Percentiles rank a stretch among this genome's conserved stretches.
These are phyloP conservation scores for Penicillium herquei DNA, from an alignment of 495 filamentous ascomycete species.

Conservation along the genomic window DNA sequence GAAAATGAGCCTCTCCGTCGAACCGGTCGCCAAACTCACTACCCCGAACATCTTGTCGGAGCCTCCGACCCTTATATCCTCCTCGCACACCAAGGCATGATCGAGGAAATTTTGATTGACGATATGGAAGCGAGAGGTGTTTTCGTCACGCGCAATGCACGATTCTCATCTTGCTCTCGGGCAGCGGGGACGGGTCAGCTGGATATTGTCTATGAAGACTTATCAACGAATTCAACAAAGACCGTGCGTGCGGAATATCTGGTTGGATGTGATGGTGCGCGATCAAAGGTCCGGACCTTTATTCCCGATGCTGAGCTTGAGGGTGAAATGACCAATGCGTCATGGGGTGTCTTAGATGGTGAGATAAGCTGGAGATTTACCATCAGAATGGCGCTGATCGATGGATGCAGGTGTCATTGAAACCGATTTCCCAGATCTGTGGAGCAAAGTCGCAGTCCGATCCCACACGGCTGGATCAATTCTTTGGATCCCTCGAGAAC, in stretches of 20 bases:
- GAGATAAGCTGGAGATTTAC: neutral
- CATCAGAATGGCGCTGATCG: too few species aligned
- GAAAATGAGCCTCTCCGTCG: conserved; percentile 51
- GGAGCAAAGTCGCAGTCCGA: conserved; percentile 67
- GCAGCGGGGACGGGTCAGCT: conserved; percentile 22
- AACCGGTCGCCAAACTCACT: conserved; percentile 68
- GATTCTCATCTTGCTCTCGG: conserved; percentile 52
- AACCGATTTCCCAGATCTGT: conserved; percentile 76
- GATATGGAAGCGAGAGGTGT: conserved; percentile 60
- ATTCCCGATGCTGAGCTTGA: conserved; percentile 58
- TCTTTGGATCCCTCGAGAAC: conserved; percentile 73
- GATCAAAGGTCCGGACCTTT: conserved; percentile 28
- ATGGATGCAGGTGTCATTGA: conserved; percentile 55
- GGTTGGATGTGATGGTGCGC: conserved; percentile 34
- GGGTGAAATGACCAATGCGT: conserved; percentile 58
- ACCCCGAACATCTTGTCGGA: conserved; percentile 67
- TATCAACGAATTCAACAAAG: conserved; percentile 8
- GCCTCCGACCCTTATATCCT: conserved; percentile 69
- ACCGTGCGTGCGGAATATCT: conserved; percentile 26
- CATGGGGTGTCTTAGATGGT: conserved; percentile 81
- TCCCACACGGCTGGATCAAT: conserved; percentile 67
- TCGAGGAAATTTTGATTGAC: conserved; percentile 64
- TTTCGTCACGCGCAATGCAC: conserved; percentile 53
- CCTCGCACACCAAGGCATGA: conserved; percentile 72
- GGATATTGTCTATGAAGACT: conserved; percentile 26